A percentile compares a stretch with the other conserved stretches of the same genome.
Conservation (phyloP, 129 eudicot species). For the Dittrichia graveolens region DNA sequence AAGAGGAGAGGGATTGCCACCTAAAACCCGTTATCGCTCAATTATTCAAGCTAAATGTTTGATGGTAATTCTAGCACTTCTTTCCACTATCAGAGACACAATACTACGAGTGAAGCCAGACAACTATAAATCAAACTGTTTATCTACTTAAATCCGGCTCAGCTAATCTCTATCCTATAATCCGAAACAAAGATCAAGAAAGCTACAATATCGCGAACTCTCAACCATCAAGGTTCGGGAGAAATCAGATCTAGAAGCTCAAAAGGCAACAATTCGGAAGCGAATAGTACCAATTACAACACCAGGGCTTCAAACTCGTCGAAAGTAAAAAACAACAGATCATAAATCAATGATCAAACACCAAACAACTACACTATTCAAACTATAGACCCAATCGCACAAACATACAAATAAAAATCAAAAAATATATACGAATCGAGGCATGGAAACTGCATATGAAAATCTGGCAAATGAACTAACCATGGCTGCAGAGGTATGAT, state of each 20-base stretch:
- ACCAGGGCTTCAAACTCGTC: constrained; percentile 28
- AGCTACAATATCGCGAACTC: constrained; percentile 5
- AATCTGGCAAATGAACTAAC: constrained; percentile 25
- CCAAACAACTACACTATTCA: not conserved
- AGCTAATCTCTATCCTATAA: constrained; percentile 4
- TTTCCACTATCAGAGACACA: too few species aligned
- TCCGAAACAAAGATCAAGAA: not conserved
- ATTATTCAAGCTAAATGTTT: too few species aligned
- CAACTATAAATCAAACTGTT: not conserved
- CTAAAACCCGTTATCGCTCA: too few species aligned
- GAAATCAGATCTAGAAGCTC: constrained; percentile 34
- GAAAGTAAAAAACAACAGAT: not conserved
- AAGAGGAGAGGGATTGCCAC: too few species aligned
- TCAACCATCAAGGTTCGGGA: not conserved
- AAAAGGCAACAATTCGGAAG: constrained; percentile 17
- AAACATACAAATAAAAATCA: not conserved
- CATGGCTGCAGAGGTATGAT: constrained; percentile 40
- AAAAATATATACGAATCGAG: not conserved
- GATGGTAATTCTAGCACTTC: too few species aligned
- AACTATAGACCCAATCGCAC: not conserved
- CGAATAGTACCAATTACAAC: constrained; percentile 19
- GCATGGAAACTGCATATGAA: not conserved
- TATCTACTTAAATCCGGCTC: not conserved
- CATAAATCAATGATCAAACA: constrained; percentile 28
- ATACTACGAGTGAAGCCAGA: too few species aligned